Base-by-base conservation (phyloP, 164 flowering plant genomes). In the Warburgia ugandensis region DNA sequence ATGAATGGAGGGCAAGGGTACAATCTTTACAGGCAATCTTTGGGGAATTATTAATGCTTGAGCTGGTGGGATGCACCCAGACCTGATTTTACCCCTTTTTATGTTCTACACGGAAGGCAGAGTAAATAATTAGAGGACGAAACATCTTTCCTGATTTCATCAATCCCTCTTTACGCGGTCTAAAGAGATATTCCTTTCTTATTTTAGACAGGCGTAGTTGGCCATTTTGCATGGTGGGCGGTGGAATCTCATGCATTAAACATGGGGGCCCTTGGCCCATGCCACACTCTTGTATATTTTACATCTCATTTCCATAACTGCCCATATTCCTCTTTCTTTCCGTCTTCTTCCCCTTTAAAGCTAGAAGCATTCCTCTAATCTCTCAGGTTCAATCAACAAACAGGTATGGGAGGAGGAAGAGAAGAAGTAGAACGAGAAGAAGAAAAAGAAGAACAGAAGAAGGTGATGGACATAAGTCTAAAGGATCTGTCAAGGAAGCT, bases 401-500 rank as follows among this genome's bases (percentile, higher is more conserved):
- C n/a, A n/a, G n/a, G n/a, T n/a, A n/a, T n/a, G 58, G 56, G 54
- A 54, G 55, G 61, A n/a, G 41, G n/a, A 12, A 50, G 7, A 29
- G 56, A 25, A 38, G 50, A 32, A 32, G 46, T 45, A 45, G 49
- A 53, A 33, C n/a, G n/a, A n/a, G n/a, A n/a, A n/a, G n/a, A n/a
- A n/a, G n/a, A n/a, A n/a, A 37, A n/a, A 22, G 49, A 46, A 11
- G 25, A n/a, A 38, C 54, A 40, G 23, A 48, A 58, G 42, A 22
- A 29, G 33, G 61, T 30, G n/a, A 29, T 53, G 62, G 73, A 78
- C 10, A 55, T 73, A n/a, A 63, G 78, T 29, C 56, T 81, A 3
- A 76, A 73, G 39, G 87, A 78, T 0, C 74, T 81, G 26, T 72
- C 77, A 5, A 62, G 22, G 59, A 68, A 69, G 58, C 83, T 78